phyloP scores from a whole-genome alignment of 1,284 basidiomycete species.

The Ganoderma multipileum region DNA sequence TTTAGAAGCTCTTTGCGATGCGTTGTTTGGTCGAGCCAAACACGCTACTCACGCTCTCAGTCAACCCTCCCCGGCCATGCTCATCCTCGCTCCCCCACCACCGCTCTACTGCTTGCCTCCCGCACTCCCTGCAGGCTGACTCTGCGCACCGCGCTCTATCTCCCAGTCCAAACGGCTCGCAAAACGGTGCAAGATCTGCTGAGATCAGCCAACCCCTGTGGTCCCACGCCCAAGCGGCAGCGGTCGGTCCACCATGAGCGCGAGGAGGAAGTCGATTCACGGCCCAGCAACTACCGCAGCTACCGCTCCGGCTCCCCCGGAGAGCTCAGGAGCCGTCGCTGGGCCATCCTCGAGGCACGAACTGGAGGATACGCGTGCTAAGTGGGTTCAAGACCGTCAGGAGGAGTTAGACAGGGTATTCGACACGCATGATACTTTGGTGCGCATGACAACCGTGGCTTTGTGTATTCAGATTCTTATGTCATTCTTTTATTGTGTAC shows the following conservation, averaged over 20 bases:
- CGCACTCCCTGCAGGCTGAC: slow-evolving; percentile 1
- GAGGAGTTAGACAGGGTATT: slow-evolving; percentile 62
- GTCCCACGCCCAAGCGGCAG: slow-evolving; percentile 30
- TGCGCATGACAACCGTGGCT: slow-evolving; percentile 46
- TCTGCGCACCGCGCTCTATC: slow-evolving; percentile 1
- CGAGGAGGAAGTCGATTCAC: slow-evolving; percentile 24
- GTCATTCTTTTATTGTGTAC: background rate
- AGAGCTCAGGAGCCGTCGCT: background rate
- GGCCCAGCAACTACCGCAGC: background rate
- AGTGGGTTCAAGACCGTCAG: slow-evolving; percentile 64
- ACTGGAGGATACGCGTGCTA: slow-evolving; percentile 44
- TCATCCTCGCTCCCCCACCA: slow-evolving; percentile 34
- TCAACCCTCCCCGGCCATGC: slow-evolving; percentile 35
- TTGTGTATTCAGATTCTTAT: background rate
- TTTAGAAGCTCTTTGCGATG: slow-evolving; percentile 20
- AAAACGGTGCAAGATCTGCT: slow-evolving; percentile 63
- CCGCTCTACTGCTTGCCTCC: slow-evolving; percentile 13
- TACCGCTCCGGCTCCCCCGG: background rate
- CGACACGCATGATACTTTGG: slow-evolving; percentile 78
- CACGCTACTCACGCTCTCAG: slow-evolving; percentile 37
- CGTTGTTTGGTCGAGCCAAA: slow-evolving; percentile 42
- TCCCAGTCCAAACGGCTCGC: slow-evolving; percentile 54
- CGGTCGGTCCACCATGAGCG: slow-evolving; percentile 29
- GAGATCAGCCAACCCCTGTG: slow-evolving; percentile 52
- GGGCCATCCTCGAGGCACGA: background rate